These are phyloP conservation scores for Xylariaceae sp. DNA, from an alignment of 2,329 filamentous ascomycete genomes.

Conservation along the genomic window DNA sequence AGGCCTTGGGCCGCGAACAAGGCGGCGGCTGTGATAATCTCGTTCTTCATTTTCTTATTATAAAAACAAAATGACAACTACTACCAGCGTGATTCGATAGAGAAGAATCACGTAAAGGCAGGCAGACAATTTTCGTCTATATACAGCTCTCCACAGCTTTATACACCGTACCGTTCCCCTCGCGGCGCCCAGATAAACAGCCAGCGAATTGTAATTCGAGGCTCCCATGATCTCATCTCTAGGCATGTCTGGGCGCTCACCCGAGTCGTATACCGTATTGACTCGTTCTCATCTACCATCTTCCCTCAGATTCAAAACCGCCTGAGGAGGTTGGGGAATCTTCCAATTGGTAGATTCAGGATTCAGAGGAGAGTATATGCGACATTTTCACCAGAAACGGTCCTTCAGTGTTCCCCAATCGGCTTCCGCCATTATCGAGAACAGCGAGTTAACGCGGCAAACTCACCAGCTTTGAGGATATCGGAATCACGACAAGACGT, in stretches of 20 bases:
- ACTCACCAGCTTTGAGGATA: not conserved
- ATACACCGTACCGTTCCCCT: constrained; percentile 2
- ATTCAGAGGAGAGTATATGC: not conserved
- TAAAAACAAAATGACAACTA: too few relatives aligned
- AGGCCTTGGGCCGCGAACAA: constrained; percentile 28
- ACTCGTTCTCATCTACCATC: too few relatives aligned
- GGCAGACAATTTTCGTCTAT: too few relatives aligned
- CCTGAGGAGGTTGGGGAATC: not conserved
- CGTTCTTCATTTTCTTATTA: constrained; percentile 21
- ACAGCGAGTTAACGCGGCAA: not conserved
- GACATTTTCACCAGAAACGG: not conserved
- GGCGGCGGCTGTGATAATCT: constrained; percentile 8
- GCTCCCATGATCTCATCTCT: not conserved
- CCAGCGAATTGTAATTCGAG: not conserved
- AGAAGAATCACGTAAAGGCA: not conserved
- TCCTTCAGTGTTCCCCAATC: too few relatives aligned
- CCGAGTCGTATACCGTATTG: not conserved
- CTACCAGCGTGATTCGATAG: not conserved
- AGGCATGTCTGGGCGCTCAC: too few relatives aligned
- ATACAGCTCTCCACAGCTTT: too few relatives aligned
- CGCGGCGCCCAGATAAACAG: not conserved
- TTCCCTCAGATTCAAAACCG: not conserved
- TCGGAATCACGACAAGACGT: constrained; percentile 6
- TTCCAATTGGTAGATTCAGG: not conserved
- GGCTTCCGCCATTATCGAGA: too few relatives aligned